phyloP scores from a whole-genome alignment of 441 rosid species.

The Lepidium campestre region DNA sequence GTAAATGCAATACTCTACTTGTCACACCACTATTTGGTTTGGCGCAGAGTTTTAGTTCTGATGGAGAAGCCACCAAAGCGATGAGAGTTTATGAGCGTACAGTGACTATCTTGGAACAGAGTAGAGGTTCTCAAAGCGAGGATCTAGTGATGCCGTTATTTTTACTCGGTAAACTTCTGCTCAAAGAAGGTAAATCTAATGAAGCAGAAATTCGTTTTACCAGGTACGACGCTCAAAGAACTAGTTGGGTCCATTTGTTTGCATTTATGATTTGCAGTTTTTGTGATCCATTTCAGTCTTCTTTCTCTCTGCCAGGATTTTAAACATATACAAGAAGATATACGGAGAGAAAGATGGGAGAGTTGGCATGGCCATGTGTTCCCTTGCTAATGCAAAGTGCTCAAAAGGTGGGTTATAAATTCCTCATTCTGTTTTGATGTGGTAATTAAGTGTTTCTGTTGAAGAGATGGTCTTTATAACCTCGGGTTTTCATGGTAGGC shows the following conservation, averaged over 20 bases:
- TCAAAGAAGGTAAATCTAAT: conserved; percentile 60
- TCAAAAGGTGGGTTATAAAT: conserved; percentile 46
- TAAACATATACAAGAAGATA: conserved; percentile 51
- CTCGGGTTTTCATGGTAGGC: conserved; percentile 35
- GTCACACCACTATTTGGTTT: conserved; percentile 68
- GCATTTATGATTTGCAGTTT: neutral
- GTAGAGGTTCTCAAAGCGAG: conserved; percentile 62
- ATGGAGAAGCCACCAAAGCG: conserved; percentile 56
- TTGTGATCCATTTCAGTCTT: neutral
- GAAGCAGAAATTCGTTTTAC: conserved; percentile 56
- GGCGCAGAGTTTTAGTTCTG: conserved; percentile 65
- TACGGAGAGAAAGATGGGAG: conserved; percentile 78
- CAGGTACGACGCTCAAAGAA: conserved; percentile 37
- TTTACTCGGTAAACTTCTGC: conserved; percentile 67
- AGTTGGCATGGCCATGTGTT: conserved; percentile 78
- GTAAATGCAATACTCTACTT: conserved; percentile 47
- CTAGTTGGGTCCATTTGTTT: neutral
- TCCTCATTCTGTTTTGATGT: neutral
- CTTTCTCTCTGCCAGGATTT: conserved; percentile 35
- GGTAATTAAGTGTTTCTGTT: neutral
- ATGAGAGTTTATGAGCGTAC: conserved; percentile 44
- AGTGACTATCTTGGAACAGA: conserved; percentile 52
- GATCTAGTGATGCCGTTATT: conserved; percentile 65
- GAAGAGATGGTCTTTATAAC: neutral
- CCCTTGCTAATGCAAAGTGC: conserved; percentile 72